A percentile compares a stretch with the other conserved stretches of the same genome.
These are phyloP conservation scores for Chlamydomonas incerta DNA, from an alignment of 139 green algal genomes.

Conservation along the genomic window DNA sequence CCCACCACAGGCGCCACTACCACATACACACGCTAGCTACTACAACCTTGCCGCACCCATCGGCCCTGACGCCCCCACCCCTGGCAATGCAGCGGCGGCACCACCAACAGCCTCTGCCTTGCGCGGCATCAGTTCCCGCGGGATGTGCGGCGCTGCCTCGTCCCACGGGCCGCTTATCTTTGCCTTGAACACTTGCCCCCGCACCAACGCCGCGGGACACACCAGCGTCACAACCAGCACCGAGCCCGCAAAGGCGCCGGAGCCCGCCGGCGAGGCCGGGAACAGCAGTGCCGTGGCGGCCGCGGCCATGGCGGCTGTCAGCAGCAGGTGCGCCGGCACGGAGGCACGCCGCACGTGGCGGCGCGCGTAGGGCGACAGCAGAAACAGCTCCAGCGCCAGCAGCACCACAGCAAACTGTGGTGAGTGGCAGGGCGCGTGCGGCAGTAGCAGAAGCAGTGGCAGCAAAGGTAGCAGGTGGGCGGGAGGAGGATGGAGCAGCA, in stretches of 20 bases:
- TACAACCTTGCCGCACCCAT: no score
- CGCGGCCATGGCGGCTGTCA: slow-evolving; percentile 52
- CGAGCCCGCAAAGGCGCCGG: slow-evolving; percentile 33
- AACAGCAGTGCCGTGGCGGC: slow-evolving; percentile 48
- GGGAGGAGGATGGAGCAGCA: no score
- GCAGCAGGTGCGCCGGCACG: slow-evolving; percentile 46
- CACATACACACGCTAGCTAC: no score
- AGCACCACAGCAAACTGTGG: slow-evolving; percentile 79
- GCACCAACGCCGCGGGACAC: slow-evolving; percentile 87
- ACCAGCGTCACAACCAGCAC: slow-evolving; percentile 68
- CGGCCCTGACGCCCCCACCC: no score
- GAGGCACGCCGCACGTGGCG: slow-evolving; percentile 65
- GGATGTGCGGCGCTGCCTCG: slow-evolving; percentile 79
- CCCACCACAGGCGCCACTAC: no score
- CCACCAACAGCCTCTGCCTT: no score
- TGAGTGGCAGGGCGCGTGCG: no score
- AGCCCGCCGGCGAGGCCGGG: slow-evolving; percentile 49
- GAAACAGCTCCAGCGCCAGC: slow-evolving; percentile 83
- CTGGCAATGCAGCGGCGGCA: no score
- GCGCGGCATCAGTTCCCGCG: slow-evolving; percentile 36
- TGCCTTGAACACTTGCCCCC: slow-evolving; percentile 91
- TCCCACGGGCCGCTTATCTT: slow-evolving; percentile 93
- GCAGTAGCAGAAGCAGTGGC: no score
- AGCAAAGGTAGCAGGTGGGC: no score
- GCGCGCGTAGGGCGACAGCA: slow-evolving; percentile 82